Evolutionary conservation across 1,139 yeast species (phyloP).

Genomic region (Hyphopichia wangnamkhiaoensis): DNA sequence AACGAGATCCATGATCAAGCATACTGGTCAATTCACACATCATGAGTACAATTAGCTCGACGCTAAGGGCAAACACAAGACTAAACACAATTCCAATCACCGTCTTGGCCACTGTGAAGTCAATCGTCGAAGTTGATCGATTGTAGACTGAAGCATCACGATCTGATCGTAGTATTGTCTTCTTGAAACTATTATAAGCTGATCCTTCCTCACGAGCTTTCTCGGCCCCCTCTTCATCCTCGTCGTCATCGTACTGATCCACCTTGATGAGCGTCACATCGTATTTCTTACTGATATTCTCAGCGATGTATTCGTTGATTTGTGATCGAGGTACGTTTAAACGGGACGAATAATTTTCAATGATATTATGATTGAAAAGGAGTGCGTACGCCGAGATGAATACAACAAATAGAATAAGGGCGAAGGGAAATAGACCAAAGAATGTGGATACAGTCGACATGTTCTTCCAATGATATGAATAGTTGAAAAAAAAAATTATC

Average conservation of each 20-base stretch:
- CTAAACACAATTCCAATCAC: slow-evolving; percentile 32
- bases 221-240: slow-evolving; percentile 11
- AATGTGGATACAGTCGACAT: not conserved
- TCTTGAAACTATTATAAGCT: no score
- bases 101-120: slow-evolving; percentile 5
- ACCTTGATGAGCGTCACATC: slow-evolving; percentile 19
- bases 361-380: slow-evolving; percentile 26
- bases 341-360: slow-evolving; percentile 18
- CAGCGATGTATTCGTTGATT: slow-evolving; percentile 22
- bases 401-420: slow-evolving; percentile 14
- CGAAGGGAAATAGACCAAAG: slow-evolving; percentile 10
- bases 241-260: slow-evolving; percentile 17
- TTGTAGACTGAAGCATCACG: slow-evolving; percentile 2
- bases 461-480: not conserved
- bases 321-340: slow-evolving; percentile 18
- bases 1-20: slow-evolving; percentile 21
- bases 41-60: slow-evolving; percentile 35
- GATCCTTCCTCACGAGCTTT: not conserved
- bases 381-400: slow-evolving; percentile 23
- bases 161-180: no score
- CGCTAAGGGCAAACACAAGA: slow-evolving; percentile 30
- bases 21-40: slow-evolving; percentile 38
- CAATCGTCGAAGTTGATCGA: not conserved
- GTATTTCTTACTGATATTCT: slow-evolving; percentile 14
- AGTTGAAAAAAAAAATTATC: no score